Percentiles rank a stretch among this genome's conserved stretches.
These are phyloP conservation scores for Backusella tuberculispora DNA, from an alignment of 192 early-diverging fungal species.

Conservation along the genomic window DNA sequence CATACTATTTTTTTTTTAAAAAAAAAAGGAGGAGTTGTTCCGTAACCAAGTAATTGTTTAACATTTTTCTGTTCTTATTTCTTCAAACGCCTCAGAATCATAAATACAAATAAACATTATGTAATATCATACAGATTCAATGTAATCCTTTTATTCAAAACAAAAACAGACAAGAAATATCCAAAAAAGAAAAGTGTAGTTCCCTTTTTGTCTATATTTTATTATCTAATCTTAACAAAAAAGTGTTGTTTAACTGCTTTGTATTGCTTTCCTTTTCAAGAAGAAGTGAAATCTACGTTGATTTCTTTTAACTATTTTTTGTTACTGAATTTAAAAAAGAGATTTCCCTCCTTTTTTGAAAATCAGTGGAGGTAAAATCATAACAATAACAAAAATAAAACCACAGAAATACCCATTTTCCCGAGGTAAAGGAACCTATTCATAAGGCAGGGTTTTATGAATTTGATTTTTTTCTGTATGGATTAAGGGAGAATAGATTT, in stretches of 20 bases:
- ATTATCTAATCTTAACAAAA: background rate
- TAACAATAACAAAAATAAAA: background rate
- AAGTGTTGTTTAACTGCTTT: background rate
- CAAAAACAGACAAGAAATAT: no score
- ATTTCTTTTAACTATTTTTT: background rate
- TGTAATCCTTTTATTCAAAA: background rate
- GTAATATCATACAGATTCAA: background rate
- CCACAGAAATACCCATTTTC: background rate
- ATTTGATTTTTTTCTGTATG: background rate
- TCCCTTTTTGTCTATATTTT: background rate
- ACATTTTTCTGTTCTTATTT: background rate
- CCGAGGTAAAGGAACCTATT: background rate
- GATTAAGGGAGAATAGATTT: background rate
- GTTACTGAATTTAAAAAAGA: background rate
- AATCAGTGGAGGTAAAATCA: background rate
- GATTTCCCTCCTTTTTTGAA: background rate
- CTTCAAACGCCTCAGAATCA: background rate
- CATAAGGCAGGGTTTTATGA: background rate
- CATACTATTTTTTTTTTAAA: no score
- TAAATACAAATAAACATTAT: background rate
- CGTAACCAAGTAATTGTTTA: background rate
- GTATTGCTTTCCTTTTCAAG: background rate
- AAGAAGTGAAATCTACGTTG: background rate
- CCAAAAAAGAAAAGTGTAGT: background rate
- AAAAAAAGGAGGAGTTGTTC: background rate